phyloP scores from a whole-genome alignment of 225 moss, liverwort and hornwort species.

The Thuidium tamariscinum region DNA sequence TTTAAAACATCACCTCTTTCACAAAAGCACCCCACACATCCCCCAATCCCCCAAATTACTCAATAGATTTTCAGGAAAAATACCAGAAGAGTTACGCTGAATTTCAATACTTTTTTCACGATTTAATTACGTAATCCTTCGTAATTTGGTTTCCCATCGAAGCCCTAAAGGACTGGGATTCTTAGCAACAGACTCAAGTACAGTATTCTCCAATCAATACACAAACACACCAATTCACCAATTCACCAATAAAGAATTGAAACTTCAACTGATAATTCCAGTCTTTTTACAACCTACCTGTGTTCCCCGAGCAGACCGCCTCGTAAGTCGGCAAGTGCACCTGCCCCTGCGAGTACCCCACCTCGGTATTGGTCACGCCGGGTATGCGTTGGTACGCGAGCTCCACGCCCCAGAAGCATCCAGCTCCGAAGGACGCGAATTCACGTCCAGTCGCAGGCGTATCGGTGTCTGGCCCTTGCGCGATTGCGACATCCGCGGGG shows the following conservation, averaged over 20 bases:
- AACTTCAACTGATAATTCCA: neutral
- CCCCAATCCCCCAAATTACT: too few species aligned
- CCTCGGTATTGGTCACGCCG: conserved; percentile 13
- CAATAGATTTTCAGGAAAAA: neutral
- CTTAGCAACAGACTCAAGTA: neutral
- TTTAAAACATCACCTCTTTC: neutral
- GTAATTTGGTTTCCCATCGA: neutral
- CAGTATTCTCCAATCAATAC: neutral
- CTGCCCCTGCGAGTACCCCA: conserved; percentile 31
- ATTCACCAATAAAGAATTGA: neutral
- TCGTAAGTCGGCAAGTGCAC: conserved; percentile 47
- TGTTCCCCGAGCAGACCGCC: conserved; percentile 19
- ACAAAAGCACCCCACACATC: neutral
- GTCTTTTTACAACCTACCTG: neutral
- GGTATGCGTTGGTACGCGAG: conserved; percentile 29
- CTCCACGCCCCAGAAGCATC: conserved; percentile 40
- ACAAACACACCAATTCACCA: neutral
- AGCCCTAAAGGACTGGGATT: neutral
- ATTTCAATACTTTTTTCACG: neutral
- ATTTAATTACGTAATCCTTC: neutral
- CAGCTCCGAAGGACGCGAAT: neutral
- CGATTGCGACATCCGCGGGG: conserved; percentile 9
- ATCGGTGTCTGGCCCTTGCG: conserved; percentile 20
- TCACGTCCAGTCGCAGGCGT: neutral
- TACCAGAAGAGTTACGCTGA: neutral